Percentiles rank a stretch among this genome's conserved stretches.
Evolutionary conservation across 1,284 basidiomycete genomes (phyloP).

Genomic region (Sanguinoderma infundibulare): DNA sequence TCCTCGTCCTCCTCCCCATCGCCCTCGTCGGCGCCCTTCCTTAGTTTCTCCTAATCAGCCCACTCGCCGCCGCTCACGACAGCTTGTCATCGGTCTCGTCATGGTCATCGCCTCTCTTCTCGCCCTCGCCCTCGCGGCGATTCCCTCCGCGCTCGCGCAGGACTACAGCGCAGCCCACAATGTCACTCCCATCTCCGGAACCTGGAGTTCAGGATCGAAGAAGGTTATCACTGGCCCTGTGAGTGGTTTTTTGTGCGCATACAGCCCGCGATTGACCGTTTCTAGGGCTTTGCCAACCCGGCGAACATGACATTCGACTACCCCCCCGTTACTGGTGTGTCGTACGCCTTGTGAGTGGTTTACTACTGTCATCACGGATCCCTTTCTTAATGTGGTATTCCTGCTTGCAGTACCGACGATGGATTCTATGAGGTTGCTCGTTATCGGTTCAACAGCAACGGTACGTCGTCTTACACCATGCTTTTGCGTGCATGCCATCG

Average conservation of each 20-base stretch:
- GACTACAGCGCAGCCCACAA: slow-evolving; percentile 52
- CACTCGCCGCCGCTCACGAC: background rate
- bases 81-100: slow-evolving; percentile 1
- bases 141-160: slow-evolving; percentile 43
- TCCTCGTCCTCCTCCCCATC: slow-evolving; percentile 16
- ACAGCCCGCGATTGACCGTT: slow-evolving; percentile 3
- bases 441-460: slow-evolving; percentile 87
- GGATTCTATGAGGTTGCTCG: slow-evolving; percentile 87
- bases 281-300: slow-evolving; percentile 83
- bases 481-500: background rate
- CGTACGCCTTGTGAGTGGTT: slow-evolving; percentile 82
- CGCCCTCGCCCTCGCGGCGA: slow-evolving; percentile 35
- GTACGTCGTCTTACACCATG: slow-evolving; percentile 40
- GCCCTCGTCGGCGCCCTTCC: slow-evolving; percentile 22
- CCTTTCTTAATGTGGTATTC: slow-evolving; percentile 1
- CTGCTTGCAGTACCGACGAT: slow-evolving; percentile 54
- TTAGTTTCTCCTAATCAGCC: slow-evolving; percentile 24
- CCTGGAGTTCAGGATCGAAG: slow-evolving; percentile 83
- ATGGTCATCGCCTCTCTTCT: slow-evolving; percentile 40
- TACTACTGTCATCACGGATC: background rate
- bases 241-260: slow-evolving; percentile 37
- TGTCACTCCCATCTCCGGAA: slow-evolving; percentile 71
- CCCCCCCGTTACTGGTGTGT: slow-evolving; percentile 82
- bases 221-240: slow-evolving; percentile 84
- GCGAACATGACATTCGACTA: slow-evolving; percentile 81